Conservation (phyloP, 1,139 yeast species). For the Petasospora fabianii region DNA sequence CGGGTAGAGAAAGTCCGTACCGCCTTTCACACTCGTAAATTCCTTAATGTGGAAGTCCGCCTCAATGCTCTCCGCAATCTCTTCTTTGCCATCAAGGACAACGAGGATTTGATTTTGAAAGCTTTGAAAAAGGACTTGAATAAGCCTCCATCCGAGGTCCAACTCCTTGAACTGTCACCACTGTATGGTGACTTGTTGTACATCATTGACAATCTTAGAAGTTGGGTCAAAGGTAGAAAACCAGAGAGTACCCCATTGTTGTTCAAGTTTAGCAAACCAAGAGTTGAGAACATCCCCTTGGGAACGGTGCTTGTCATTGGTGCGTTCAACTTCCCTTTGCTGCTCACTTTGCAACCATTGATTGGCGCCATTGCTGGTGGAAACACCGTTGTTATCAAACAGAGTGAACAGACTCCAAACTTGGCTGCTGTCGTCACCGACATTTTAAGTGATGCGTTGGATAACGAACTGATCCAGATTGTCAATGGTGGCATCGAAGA, state of each 20-base stretch:
- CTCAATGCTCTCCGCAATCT: slow-evolving; percentile 64
- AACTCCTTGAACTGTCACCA: slow-evolving; percentile 51
- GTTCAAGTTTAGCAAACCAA: slow-evolving; percentile 44
- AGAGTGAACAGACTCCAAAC: slow-evolving; percentile 70
- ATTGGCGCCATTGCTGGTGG: slow-evolving; percentile 88
- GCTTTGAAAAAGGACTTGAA: slow-evolving; percentile 68
- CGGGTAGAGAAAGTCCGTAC: slow-evolving; percentile 41
- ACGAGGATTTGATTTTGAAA: slow-evolving; percentile 48
- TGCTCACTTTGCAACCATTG: slow-evolving; percentile 62
- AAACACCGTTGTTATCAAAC: slow-evolving; percentile 76
- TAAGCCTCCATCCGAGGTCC: slow-evolving; percentile 60
- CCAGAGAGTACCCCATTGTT: slow-evolving; percentile 40
- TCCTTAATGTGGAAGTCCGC: slow-evolving; percentile 55
- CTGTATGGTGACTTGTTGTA: slow-evolving; percentile 54
- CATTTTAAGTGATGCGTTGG: slow-evolving; percentile 50
- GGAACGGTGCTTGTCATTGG: slow-evolving; percentile 76
- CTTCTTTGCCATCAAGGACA: slow-evolving; percentile 62
- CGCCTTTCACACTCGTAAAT: slow-evolving; percentile 46
- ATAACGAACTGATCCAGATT: slow-evolving; percentile 50
- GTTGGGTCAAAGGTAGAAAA: slow-evolving; percentile 57
- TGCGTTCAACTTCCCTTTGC: slow-evolving; percentile 86
- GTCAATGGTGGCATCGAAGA: slow-evolving; percentile 77
- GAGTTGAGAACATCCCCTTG: slow-evolving; percentile 62
- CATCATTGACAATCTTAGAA: slow-evolving; percentile 55
- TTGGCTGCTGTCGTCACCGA: slow-evolving; percentile 54